A percentile compares a stretch with the other conserved stretches of the same genome.
These are phyloP conservation scores for Thielaviopsis ethacetica DNA, from an alignment of 2,329 filamentous ascomycete genomes.

Conservation along the genomic window DNA sequence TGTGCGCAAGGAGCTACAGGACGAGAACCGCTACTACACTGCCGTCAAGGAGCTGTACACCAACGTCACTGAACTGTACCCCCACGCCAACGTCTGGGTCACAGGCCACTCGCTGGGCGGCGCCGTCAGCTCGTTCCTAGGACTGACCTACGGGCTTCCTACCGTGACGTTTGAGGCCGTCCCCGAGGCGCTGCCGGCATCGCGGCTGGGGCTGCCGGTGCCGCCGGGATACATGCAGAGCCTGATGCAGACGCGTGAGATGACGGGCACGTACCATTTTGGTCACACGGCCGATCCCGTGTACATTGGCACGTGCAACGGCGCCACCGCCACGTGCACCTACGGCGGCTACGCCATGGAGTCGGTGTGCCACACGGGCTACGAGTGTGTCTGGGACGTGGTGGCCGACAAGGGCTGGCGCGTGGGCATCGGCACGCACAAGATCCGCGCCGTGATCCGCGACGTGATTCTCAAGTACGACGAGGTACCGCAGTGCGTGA, in stretches of 20 bases:
- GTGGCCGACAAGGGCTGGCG: constrained; percentile 86
- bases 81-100: constrained; percentile 71
- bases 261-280: constrained; percentile 75
- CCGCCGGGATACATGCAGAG: constrained; percentile 63
- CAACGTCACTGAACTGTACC: constrained; percentile 82
- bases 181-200: constrained; percentile 74
- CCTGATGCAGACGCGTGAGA: constrained; percentile 51
- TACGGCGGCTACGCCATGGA: constrained; percentile 90
- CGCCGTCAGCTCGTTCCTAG: constrained; percentile 72
- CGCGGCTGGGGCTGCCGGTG: constrained; percentile 66
- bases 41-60: constrained; percentile 79
- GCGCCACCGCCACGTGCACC: constrained; percentile 74
- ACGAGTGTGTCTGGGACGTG: constrained; percentile 81
- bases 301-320: constrained; percentile 86
- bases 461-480: constrained; percentile 79
- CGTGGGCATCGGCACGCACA: constrained; percentile 78
- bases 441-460: constrained; percentile 73
- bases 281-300: constrained; percentile 93
- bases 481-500: constrained; percentile 56
- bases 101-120: constrained; percentile 87
- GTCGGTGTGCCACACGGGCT: constrained; percentile 77
- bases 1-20: constrained; percentile 53
- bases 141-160: constrained; percentile 78
- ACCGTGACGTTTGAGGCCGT: constrained; percentile 89
- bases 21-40: constrained; percentile 83